A percentile compares a stretch with the other conserved stretches of the same genome.
Conservation (phyloP, 2,329 filamentous ascomycete species). For the Colletotrichum godetiae region DNA sequence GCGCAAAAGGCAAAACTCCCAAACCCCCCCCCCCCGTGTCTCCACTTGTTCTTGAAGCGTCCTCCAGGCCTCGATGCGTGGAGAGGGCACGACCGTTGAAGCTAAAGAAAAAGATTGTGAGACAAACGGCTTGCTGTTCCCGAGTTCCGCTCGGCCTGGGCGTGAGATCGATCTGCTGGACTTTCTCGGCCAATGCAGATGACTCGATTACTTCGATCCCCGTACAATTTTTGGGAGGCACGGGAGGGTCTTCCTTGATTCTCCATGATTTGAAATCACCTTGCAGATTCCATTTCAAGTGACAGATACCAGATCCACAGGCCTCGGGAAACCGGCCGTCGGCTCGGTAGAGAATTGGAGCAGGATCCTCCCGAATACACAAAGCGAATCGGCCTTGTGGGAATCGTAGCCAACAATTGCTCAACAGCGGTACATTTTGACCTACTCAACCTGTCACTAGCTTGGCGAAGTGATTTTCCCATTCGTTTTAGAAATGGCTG, state of each 20-base stretch:
- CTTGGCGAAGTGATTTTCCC: neutral
- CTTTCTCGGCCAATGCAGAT: neutral
- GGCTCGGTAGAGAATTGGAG: slow-evolving; percentile 14
- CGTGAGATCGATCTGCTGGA: neutral
- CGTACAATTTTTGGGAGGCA: neutral
- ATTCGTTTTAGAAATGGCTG: neutral
- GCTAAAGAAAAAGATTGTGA: neutral
- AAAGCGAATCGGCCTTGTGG: too few species aligned
- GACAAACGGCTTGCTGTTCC: neutral
- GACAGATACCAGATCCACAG: neutral
- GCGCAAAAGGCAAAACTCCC: too few species aligned
- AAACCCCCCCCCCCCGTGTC: too few species aligned
- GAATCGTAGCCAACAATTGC: neutral
- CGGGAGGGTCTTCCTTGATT: neutral
- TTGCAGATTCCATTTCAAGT: neutral
- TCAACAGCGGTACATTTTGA: neutral
- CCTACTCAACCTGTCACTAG: neutral
- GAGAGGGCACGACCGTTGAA: neutral
- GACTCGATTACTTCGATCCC: neutral
- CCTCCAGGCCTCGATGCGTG: neutral
- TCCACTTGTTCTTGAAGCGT: too few species aligned
- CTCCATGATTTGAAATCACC: neutral
- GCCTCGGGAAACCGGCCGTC: slow-evolving; percentile 9
- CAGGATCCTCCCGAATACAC: neutral
- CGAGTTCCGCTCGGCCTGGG: neutral